Evolutionary conservation across 2,329 filamentous ascomycete genomes (phyloP).

Genomic region (Botrytis byssoidea): DNA sequence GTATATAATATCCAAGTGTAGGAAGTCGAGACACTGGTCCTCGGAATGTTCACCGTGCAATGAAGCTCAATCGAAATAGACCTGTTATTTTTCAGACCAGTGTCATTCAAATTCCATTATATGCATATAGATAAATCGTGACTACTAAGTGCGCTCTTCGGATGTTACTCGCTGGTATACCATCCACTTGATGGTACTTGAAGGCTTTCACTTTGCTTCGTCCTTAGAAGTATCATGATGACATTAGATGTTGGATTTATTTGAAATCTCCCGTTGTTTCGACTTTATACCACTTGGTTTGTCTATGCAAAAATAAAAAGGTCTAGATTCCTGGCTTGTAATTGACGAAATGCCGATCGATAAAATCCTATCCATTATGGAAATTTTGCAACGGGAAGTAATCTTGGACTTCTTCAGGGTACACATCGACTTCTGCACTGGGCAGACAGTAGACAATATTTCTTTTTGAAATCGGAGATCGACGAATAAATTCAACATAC

Average conservation of each 20-base stretch:
- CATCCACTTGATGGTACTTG: background rate
- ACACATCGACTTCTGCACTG: background rate
- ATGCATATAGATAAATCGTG: background rate
- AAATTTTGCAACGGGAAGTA: background rate
- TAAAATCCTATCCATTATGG: background rate
- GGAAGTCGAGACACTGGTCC: background rate
- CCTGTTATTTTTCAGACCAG: accelerated
- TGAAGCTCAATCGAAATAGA: background rate
- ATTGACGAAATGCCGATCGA: background rate
- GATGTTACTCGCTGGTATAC: background rate
- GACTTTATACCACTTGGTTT: background rate
- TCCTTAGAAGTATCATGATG: background rate
- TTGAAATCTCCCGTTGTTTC: background rate
- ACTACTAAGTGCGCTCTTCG: background rate
- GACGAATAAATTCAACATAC: no score
- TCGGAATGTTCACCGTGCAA: background rate
- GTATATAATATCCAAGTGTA: background rate
- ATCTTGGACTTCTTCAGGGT: background rate
- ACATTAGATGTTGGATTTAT: background rate
- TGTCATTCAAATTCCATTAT: background rate
- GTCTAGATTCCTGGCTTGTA: background rate
- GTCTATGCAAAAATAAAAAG: background rate
- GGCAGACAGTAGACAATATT: no score
- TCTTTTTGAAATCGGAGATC: background rate
- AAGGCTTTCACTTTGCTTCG: background rate